Evolutionary conservation across 169 alveolate species (phyloP).

Genomic region (Eimeria sp.): DNA sequence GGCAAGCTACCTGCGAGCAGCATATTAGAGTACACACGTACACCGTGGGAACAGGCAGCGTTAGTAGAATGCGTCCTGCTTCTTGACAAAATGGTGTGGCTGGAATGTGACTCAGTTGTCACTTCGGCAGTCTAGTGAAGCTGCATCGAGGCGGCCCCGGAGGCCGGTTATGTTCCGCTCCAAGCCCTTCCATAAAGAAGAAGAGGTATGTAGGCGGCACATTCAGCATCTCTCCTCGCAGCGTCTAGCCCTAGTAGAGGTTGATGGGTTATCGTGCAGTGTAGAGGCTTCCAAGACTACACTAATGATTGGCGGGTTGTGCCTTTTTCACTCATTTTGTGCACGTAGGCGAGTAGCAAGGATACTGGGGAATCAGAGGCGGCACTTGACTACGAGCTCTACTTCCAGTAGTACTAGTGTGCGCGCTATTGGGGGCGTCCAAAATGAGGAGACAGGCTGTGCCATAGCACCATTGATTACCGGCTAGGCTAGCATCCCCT

Average conservation of each 20-base stretch:
- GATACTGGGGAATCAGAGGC: constrained; percentile 57
- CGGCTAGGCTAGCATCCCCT: no score
- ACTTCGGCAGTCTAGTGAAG: constrained; percentile 31
- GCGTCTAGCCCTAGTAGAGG: neutral
- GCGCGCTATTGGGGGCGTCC: neutral
- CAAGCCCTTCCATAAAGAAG: constrained; percentile 42
- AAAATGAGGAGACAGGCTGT: no score
- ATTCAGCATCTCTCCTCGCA: neutral
- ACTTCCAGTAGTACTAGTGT: constrained; percentile 18
- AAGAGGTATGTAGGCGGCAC: constrained; percentile 1
- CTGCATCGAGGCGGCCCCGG: constrained; percentile 35
- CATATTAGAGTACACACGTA: neutral
- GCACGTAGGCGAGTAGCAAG: constrained; percentile 30
- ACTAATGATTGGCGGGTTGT: neutral
- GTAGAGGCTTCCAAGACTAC: neutral
- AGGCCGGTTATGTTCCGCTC: constrained; percentile 61
- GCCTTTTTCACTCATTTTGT: neutral
- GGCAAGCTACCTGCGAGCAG: constrained; percentile 1
- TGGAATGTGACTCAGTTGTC: constrained; percentile 37
- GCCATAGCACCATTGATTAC: no score
- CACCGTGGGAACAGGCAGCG: no score
- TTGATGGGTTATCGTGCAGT: neutral
- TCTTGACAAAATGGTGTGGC: neutral
- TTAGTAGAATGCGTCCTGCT: neutral
- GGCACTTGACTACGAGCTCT: constrained; percentile 51